phyloP scores from a whole-genome alignment of 257 asterid species.

The Lycium ferocissimum region DNA sequence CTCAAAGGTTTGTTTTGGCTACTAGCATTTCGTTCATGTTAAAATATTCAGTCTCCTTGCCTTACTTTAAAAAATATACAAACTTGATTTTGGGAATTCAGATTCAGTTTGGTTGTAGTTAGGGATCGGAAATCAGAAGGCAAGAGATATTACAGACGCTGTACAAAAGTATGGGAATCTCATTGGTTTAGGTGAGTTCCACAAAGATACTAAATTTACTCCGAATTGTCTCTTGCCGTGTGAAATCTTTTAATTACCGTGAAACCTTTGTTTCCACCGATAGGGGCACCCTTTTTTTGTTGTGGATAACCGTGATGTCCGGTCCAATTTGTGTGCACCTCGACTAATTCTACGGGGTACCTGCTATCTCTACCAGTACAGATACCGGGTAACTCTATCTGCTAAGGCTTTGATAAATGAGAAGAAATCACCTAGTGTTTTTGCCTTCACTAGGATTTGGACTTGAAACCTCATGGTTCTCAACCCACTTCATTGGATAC shows the following conservation, averaged over 20 bases:
- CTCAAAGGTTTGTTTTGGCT: constrained; percentile 61
- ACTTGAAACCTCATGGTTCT: neutral
- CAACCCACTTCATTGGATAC: neutral
- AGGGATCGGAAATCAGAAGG: constrained; percentile 81
- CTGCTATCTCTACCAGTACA: neutral
- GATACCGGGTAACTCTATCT: neutral
- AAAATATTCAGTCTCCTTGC: constrained; percentile 2
- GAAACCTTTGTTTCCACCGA: neutral
- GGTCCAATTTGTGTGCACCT: neutral
- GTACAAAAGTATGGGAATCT: constrained; percentile 83
- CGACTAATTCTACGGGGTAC: neutral
- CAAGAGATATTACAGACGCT: constrained; percentile 53
- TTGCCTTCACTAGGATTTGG: neutral
- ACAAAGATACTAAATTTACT: neutral
- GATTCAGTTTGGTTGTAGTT: constrained; percentile 50
- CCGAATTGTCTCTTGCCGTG: constrained; percentile 21
- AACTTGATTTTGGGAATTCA: constrained; percentile 24
- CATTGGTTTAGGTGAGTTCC: constrained; percentile 82
- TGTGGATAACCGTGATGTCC: neutral
- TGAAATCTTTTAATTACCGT: neutral
- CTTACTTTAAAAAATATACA: neutral
- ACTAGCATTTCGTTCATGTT: constrained; percentile 29
- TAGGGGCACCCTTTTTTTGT: neutral
- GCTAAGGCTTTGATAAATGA: neutral
- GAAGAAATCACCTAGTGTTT: neutral